Base-by-base conservation (phyloP, 352 stramenopile genomes). In the Phytophthora meadii region DNA sequence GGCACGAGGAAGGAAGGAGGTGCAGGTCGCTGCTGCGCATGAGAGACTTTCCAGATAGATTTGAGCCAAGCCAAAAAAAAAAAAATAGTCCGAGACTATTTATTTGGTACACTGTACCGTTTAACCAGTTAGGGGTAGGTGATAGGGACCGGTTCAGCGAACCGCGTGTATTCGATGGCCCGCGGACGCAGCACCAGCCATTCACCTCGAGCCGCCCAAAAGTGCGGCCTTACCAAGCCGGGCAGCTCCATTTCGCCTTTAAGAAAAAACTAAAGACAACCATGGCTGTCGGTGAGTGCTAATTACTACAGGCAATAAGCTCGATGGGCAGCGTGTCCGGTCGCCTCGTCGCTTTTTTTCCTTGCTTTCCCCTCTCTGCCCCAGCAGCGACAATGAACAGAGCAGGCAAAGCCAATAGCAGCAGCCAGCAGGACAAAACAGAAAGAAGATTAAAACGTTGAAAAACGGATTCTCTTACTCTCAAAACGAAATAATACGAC, bases 281-380 rank as follows among this genome's bases (percentile, higher is more conserved):
- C 82, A 94, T 94, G 84, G 84, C 84, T 89, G 82, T 92, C 78
- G 84, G 84, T 92, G 74, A 79, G 84, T 92, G 47, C n/a, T 61
- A 22, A 42, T 44, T 12, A 45, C 24, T 5, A 25, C 2, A 7
- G 10, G 42, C 42, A 51, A 56, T 36, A 27, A 47, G 30, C 46
- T 32, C 22, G 12, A 61, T 55, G 49, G 53, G 63, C 42, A 39
- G 46, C 59, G 22, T 22, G 25, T 48, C 25, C 27, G 42, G 46
- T 65, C 46, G 58, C 49, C 64, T 64, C 24, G 25, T 66, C 40
- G 49, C 50, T 68, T 14, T 68, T 14, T 22, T 27, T 15, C 37
- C 28, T 24, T 9, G 46, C 36, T 22, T 22, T 22, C 24, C 41
- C 42, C 42, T 15, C 45, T 49, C 28, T 44, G 27, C 46, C 36